Evolutionary conservation across 2,329 filamentous ascomycete genomes (phyloP).

Genomic region (Achaetomium macrosporum): DNA sequence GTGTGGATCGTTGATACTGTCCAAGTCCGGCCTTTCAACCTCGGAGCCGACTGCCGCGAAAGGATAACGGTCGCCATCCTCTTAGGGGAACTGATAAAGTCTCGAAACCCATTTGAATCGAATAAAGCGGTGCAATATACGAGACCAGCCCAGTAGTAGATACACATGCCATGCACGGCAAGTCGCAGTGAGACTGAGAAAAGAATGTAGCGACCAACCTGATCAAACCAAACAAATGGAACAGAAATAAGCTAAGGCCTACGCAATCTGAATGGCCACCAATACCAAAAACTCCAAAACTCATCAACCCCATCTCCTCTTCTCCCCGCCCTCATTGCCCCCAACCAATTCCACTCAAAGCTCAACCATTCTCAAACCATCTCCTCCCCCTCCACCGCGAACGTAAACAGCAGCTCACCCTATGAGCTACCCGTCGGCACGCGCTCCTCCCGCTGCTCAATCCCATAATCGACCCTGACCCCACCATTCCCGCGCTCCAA

Average conservation of each 20-base stretch:
- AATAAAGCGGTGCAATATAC: background rate
- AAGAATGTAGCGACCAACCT: background rate
- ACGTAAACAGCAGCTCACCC: conserved; percentile 5
- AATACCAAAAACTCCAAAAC: background rate
- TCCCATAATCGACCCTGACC: conserved; percentile 9
- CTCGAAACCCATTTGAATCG: too few relatives aligned
- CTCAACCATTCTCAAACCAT: background rate
- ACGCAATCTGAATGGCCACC: background rate
- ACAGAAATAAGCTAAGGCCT: background rate
- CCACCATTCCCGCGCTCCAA: conserved; percentile 4
- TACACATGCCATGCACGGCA: background rate
- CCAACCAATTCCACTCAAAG: background rate
- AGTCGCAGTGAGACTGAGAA: background rate
- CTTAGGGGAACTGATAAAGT: too few relatives aligned
- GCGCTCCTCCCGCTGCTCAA: conserved; percentile 14
- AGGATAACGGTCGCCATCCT: too few relatives aligned
- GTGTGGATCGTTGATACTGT: too few relatives aligned
- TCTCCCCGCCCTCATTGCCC: background rate
- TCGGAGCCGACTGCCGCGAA: too few relatives aligned
- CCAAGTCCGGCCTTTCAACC: too few relatives aligned
- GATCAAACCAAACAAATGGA: background rate
- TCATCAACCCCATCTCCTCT: background rate
- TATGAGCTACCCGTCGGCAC: conserved; percentile 8
- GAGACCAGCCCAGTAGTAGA: background rate
- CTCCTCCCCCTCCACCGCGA: background rate